Evolutionary conservation across 257 asterid species (phyloP).

Genomic region (Lycium barbarum): DNA sequence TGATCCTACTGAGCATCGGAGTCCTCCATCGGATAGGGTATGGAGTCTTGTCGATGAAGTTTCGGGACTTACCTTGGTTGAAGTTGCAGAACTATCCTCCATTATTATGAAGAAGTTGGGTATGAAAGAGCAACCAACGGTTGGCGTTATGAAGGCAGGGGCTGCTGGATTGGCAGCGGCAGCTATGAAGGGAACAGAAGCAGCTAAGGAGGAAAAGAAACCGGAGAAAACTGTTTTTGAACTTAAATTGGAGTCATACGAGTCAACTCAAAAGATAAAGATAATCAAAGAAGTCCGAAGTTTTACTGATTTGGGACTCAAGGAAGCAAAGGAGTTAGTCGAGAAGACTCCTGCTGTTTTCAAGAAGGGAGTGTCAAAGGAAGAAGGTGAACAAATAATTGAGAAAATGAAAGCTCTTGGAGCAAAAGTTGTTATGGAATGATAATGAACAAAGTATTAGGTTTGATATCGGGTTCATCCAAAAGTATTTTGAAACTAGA

Average conservation of each 20-base stretch:
- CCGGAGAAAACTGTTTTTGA: conserved; percentile 79
- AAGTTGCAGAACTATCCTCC: conserved; percentile 60
- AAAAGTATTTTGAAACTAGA: background rate
- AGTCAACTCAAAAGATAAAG: conserved; percentile 75
- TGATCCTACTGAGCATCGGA: conserved; percentile 83
- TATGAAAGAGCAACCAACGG: conserved; percentile 41
- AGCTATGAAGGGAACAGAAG: conserved; percentile 43
- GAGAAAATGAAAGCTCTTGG: conserved; percentile 57
- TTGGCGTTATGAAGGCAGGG: conserved; percentile 64
- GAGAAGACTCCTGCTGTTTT: conserved; percentile 55
- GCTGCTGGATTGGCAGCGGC: conserved; percentile 55
- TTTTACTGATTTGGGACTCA: conserved; percentile 52
- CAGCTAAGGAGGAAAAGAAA: conserved; percentile 60
- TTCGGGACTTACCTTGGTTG: conserved; percentile 70
- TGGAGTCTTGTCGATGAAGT: conserved; percentile 88
- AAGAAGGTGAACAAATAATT: conserved; percentile 53
- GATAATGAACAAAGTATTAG: conserved; percentile 11
- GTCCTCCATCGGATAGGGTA: conserved; percentile 79
- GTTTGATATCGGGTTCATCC: background rate
- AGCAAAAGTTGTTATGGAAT: conserved; percentile 52
- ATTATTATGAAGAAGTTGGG: conserved; percentile 54
- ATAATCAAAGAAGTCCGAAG: conserved; percentile 61
- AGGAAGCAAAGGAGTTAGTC: conserved; percentile 56
- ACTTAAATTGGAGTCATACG: conserved; percentile 75
- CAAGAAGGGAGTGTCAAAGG: conserved; percentile 54